phyloP scores from a whole-genome alignment of 106 monocot genomes.

The Platanthera zijinensis region DNA sequence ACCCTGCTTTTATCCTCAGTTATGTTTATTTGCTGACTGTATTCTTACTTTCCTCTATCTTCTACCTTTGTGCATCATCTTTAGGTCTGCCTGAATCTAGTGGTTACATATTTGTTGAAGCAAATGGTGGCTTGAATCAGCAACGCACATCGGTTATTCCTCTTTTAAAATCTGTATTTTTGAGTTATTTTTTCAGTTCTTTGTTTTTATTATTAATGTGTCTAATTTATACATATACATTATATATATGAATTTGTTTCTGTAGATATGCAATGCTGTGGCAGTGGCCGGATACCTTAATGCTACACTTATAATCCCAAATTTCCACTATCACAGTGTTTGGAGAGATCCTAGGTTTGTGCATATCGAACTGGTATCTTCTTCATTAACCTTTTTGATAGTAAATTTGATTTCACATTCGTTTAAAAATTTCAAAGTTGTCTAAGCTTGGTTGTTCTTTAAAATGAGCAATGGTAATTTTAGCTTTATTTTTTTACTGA shows the following conservation, averaged over 20 bases:
- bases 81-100: conserved; percentile 81
- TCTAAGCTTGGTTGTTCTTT: neutral
- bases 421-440: neutral
- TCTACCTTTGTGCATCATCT: neutral
- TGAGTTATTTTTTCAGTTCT: neutral
- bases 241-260: conserved; percentile 6
- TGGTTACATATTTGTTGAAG: conserved; percentile 96
- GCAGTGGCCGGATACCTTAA: conserved; percentile 94
- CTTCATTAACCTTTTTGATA: neutral
- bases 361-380: neutral
- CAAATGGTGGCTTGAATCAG: conserved; percentile 99
- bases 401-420: neutral
- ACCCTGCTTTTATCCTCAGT: neutral
- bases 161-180: conserved; percentile 2
- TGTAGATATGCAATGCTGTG: conserved; percentile 98
- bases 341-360: conserved; percentile 94
- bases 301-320: conserved; percentile 92
- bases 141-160: conserved; percentile 74
- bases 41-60: neutral
- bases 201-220: neutral
- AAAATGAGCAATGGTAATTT: neutral
- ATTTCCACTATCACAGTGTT: conserved; percentile 94
- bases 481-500: neutral
- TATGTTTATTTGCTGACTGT: conserved; percentile 1
- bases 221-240: neutral